Conservation (phyloP, 805 yeast species). For the Yamadazyma insecticola region DNA sequence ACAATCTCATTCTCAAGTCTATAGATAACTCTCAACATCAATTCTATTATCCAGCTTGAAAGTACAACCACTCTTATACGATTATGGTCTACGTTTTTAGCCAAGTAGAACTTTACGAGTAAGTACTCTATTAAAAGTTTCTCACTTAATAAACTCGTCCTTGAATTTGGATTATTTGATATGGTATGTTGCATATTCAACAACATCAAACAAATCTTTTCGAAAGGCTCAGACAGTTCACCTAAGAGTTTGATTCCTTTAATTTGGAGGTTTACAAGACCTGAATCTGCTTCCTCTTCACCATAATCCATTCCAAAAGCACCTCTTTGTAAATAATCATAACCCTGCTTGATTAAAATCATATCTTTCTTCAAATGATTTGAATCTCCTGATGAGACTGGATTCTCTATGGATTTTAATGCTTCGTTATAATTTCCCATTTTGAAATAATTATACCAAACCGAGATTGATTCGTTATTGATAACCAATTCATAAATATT, state of each 20-base stretch:
- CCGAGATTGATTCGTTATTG: slow-evolving; percentile 62
- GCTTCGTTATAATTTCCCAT: slow-evolving; percentile 63
- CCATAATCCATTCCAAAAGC: slow-evolving; percentile 26
- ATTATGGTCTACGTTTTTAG: slow-evolving; percentile 22
- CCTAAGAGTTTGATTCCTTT: slow-evolving; percentile 48
- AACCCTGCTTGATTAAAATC: slow-evolving; percentile 34
- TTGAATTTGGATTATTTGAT: slow-evolving; percentile 4
- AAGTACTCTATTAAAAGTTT: slow-evolving; percentile 30
- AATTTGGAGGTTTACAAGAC: slow-evolving; percentile 28
- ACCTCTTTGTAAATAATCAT: slow-evolving; percentile 28
- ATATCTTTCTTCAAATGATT: slow-evolving; percentile 21
- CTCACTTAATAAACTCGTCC: slow-evolving; percentile 14
- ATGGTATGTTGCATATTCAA: slow-evolving; percentile 13
- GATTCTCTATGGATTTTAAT: slow-evolving; percentile 28
- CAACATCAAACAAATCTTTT: slow-evolving; percentile 58
- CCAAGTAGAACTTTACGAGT: slow-evolving; percentile 22
- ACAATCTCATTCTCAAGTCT: slow-evolving; percentile 29
- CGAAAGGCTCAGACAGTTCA: slow-evolving; percentile 60
- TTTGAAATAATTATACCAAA: slow-evolving; percentile 56
- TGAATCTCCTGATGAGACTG: slow-evolving; percentile 3
- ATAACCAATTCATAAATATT: slow-evolving; percentile 70
- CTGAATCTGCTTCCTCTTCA: slow-evolving; percentile 11
- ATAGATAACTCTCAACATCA: slow-evolving; percentile 46
- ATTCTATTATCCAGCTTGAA: slow-evolving; percentile 64
- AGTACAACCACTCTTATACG: slow-evolving; percentile 40